Conservation (phyloP, 768 basidiomycete genomes). For the Leccinum broughii region DNA sequence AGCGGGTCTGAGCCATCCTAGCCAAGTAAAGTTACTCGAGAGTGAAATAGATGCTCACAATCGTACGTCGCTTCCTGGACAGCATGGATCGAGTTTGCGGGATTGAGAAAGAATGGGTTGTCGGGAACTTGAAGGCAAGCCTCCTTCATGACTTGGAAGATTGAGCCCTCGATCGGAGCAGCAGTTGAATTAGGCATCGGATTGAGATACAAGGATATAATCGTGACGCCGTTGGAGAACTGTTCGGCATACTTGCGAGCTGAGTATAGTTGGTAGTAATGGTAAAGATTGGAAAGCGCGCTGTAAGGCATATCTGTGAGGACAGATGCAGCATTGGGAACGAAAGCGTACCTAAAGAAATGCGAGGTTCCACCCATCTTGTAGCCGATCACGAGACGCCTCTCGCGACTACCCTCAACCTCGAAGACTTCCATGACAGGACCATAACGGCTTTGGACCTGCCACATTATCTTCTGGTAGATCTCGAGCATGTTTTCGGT, state of each 20-base stretch:
- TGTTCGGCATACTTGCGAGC: constrained; percentile 98
- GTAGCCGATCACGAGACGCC: constrained; percentile 94
- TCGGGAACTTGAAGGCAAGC: constrained; percentile 78
- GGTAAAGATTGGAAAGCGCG: constrained; percentile 93
- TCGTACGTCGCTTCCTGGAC: constrained; percentile 98
- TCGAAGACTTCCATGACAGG: constrained; percentile 97
- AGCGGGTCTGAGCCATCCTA: too few relatives aligned
- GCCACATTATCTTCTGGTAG: constrained; percentile 86
- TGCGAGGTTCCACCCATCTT: constrained; percentile 89
- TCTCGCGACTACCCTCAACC: constrained; percentile 89
- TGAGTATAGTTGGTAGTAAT: constrained; percentile 95
- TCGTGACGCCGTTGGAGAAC: constrained; percentile 95
- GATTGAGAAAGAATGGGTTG: constrained; percentile 82
- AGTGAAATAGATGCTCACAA: constrained; percentile 49
- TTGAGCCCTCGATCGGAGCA: constrained; percentile 96
- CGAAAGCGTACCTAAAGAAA: constrained; percentile 64
- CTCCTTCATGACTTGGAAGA: constrained; percentile 97
- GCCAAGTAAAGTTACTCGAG: too few relatives aligned
- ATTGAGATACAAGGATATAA: constrained; percentile 93
- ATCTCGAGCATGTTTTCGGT: constrained; percentile 91
- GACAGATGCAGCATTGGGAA: background rate
- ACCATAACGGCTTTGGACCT: constrained; percentile 80
- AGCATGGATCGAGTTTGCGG: constrained; percentile 56
- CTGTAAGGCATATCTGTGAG: constrained; percentile 37
- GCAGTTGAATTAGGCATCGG: constrained; percentile 77